Conservation (phyloP, 2,329 filamentous ascomycete species). For the Chalaropsis thielavioides region DNA sequence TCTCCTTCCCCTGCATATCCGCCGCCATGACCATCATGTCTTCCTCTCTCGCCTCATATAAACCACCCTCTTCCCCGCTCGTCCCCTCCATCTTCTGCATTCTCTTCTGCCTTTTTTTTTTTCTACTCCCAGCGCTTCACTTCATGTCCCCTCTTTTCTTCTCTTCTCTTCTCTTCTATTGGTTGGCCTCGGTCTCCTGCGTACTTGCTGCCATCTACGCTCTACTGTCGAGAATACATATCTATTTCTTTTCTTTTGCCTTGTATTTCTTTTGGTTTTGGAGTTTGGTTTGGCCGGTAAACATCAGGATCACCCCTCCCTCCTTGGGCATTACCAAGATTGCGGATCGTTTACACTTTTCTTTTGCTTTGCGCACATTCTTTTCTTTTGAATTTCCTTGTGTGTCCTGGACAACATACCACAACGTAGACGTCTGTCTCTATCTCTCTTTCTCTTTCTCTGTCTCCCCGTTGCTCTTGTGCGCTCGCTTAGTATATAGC, state of each 20-base stretch:
- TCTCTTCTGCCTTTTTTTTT: slow-evolving; percentile 15
- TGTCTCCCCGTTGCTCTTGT: background rate
- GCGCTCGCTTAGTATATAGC: background rate
- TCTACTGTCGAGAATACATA: background rate
- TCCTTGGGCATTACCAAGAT: slow-evolving; percentile 3
- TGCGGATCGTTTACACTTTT: slow-evolving; percentile 1
- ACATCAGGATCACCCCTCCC: slow-evolving; percentile 5
- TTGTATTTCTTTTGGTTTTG: background rate
- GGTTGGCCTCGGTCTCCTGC: background rate
- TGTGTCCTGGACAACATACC: background rate
- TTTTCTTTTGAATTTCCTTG: background rate
- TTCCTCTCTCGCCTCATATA: background rate
- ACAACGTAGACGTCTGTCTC: background rate
- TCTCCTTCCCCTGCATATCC: background rate
- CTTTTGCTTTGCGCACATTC: background rate
- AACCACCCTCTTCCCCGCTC: background rate
- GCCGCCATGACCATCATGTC: background rate
- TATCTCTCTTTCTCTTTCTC: background rate
- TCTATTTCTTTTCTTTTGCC: background rate
- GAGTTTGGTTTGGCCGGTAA: slow-evolving; percentile 13
- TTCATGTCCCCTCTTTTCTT: background rate
- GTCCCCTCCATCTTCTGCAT: background rate
- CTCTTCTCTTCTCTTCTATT: slow-evolving; percentile 17
- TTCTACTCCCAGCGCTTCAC: background rate
- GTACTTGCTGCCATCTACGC: background rate